A percentile compares a stretch with the other conserved stretches of the same genome.
phyloP scores from a whole-genome alignment of 495 filamentous ascomycete species.

The Talaromyces stipitatus region DNA sequence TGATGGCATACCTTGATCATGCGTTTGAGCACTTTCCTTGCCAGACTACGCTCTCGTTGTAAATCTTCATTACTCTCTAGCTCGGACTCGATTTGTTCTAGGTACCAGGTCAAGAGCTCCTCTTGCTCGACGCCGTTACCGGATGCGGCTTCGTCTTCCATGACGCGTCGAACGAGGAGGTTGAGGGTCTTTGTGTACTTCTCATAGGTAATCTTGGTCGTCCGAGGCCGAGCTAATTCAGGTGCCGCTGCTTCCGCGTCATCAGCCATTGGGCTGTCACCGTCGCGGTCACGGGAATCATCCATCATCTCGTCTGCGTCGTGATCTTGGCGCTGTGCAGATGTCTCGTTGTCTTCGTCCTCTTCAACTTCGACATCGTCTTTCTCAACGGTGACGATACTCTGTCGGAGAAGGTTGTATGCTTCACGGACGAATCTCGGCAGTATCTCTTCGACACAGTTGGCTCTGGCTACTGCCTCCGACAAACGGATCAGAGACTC shows the following conservation, averaged over 20 bases:
- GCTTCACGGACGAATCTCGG: constrained; percentile 84
- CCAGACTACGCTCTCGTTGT: constrained; percentile 63
- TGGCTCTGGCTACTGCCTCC: constrained; percentile 94
- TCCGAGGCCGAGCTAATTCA: constrained; percentile 33
- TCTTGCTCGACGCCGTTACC: constrained; percentile 91
- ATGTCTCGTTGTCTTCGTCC: constrained; percentile 52
- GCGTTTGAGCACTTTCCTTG: constrained; percentile 84
- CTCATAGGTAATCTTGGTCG: constrained; percentile 90
- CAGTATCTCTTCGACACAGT: constrained; percentile 87
- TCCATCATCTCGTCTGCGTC: constrained; percentile 33
- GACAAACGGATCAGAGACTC: constrained; percentile 91
- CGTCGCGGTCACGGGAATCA: constrained; percentile 49
- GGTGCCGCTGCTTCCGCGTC: constrained; percentile 33
- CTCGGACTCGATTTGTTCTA: constrained; percentile 88
- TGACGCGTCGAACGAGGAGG: constrained; percentile 69
- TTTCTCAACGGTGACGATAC: constrained; percentile 96
- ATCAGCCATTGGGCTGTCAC: constrained; percentile 62
- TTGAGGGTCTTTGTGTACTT: constrained; percentile 91
- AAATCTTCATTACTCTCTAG: constrained; percentile 73
- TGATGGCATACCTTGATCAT: constrained; percentile 79
- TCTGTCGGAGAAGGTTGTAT: constrained; percentile 79
- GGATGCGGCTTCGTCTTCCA: constrained; percentile 59
- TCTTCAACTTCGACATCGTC: constrained; percentile 97
- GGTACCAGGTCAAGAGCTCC: constrained; percentile 80
- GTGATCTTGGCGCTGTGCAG: constrained; percentile 5